These are phyloP conservation scores for Salvia hispanica DNA, from an alignment of 257 asterid species.

Conservation along the genomic window DNA sequence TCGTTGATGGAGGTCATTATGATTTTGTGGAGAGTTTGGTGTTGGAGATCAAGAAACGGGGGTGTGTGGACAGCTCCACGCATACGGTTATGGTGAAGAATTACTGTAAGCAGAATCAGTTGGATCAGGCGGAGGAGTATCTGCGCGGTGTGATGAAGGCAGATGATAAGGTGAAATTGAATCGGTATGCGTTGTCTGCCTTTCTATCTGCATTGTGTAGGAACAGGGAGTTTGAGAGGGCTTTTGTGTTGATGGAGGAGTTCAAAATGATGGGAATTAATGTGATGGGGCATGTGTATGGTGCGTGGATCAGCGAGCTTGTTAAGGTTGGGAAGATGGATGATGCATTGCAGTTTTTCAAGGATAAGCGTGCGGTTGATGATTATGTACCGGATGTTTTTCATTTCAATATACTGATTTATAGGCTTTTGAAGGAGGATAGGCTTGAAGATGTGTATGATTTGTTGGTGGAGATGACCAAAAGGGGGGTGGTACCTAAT, in stretches of 20 bases:
- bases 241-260: slow-evolving; percentile 57
- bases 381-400: slow-evolving; percentile 70
- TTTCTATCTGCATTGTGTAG: slow-evolving; percentile 67
- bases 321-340: slow-evolving; percentile 64
- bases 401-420: slow-evolving; percentile 58
- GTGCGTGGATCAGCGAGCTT: slow-evolving; percentile 65
- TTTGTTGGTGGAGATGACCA: slow-evolving; percentile 76
- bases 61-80: slow-evolving; percentile 49
- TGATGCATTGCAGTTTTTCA: slow-evolving; percentile 64
- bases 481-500: slow-evolving; percentile 55
- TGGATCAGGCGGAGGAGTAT: slow-evolving; percentile 64
- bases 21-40: slow-evolving; percentile 53
- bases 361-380: slow-evolving; percentile 54
- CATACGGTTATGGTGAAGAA: slow-evolving; percentile 67
- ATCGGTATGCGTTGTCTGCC: slow-evolving; percentile 49
- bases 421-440: slow-evolving; percentile 68
- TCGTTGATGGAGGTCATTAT: slow-evolving; percentile 61
- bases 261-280: slow-evolving; percentile 44
- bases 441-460: slow-evolving; percentile 69
- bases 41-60: slow-evolving; percentile 54
- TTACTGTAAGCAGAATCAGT: slow-evolving; percentile 54
- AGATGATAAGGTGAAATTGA: slow-evolving; percentile 32
- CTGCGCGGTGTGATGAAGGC: slow-evolving; percentile 41
- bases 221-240: slow-evolving; percentile 57
- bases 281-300: slow-evolving; percentile 56